These are phyloP conservation scores for Calonectria fujianensis DNA, from an alignment of 2,329 filamentous ascomycete genomes.

Conservation along the genomic window DNA sequence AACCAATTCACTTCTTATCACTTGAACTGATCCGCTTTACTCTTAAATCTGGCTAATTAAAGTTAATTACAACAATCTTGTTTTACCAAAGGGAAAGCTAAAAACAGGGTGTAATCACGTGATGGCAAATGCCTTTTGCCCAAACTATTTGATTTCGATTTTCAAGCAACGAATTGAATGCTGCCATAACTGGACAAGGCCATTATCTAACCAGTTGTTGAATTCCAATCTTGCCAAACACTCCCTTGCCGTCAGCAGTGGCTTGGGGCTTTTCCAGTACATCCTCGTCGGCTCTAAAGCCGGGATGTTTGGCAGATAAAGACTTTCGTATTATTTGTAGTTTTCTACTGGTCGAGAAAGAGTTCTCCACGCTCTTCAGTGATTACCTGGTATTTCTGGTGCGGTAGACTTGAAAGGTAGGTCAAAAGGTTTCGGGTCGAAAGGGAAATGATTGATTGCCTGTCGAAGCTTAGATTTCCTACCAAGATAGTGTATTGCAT, in stretches of 20 bases:
- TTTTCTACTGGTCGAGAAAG: slow-evolving; percentile 19
- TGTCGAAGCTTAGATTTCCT: no score
- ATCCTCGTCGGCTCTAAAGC: background rate
- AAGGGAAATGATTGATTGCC: no score
- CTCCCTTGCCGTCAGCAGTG: background rate
- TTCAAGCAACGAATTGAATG: background rate
- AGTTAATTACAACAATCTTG: background rate
- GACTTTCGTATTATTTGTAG: background rate
- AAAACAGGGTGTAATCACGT: background rate
- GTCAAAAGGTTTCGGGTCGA: background rate
- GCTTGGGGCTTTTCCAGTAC: background rate
- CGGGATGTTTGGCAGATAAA: slow-evolving; percentile 6
- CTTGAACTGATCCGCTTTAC: background rate
- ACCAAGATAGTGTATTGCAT: no score
- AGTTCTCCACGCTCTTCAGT: background rate
- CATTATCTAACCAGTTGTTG: background rate
- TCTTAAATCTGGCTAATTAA: background rate
- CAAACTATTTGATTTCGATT: background rate
- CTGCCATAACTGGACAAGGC: background rate
- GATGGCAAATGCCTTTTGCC: background rate
- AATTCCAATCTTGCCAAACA: slow-evolving; percentile 3
- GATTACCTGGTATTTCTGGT: slow-evolving; percentile 14
- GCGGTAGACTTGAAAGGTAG: slow-evolving; percentile 1
- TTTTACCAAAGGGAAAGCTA: background rate
- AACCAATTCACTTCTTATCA: background rate